A percentile compares a stretch with the other conserved stretches of the same genome.
These are phyloP conservation scores for Camellia oleifera DNA, from an alignment of 179 eudicot species.

Conservation along the genomic window DNA sequence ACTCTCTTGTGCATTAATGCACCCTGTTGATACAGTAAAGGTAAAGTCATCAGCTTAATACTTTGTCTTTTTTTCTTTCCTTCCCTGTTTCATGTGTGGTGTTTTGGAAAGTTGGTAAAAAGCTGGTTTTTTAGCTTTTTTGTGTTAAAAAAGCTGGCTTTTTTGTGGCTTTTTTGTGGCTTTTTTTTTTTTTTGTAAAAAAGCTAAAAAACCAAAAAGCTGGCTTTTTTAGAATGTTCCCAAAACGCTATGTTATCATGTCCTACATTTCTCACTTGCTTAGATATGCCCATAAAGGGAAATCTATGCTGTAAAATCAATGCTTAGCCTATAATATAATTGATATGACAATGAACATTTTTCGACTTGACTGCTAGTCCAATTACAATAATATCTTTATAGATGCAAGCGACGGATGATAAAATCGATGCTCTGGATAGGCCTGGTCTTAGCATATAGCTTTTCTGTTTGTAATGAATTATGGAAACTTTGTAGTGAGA, in stretches of 20 bases:
- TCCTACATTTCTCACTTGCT: not conserved
- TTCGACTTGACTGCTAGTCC: not conserved
- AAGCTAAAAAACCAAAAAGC: no score
- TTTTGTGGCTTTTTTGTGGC: no score
- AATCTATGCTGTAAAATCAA: not conserved
- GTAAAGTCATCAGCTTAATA: constrained; percentile 25
- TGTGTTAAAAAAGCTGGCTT: no score
- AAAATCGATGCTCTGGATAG: not conserved
- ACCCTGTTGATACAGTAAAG: constrained; percentile 91
- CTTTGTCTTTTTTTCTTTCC: not conserved
- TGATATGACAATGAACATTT: not conserved
- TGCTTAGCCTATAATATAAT: not conserved
- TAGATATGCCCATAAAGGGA: not conserved
- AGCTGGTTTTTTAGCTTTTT: no score
- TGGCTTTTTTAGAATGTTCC: no score
- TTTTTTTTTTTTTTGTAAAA: no score
- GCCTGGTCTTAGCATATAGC: not conserved
- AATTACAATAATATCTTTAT: not conserved
- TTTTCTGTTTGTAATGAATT: not conserved
- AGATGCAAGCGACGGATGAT: not conserved
- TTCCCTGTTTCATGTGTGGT: no score
- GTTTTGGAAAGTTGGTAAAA: no score
- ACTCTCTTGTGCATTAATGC: constrained; percentile 76
- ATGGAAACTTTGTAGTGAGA: not conserved
- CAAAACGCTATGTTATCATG: not conserved